Base-by-base conservation (phyloP, 768 basidiomycete genomes). In the Amanita polypyramis region DNA sequence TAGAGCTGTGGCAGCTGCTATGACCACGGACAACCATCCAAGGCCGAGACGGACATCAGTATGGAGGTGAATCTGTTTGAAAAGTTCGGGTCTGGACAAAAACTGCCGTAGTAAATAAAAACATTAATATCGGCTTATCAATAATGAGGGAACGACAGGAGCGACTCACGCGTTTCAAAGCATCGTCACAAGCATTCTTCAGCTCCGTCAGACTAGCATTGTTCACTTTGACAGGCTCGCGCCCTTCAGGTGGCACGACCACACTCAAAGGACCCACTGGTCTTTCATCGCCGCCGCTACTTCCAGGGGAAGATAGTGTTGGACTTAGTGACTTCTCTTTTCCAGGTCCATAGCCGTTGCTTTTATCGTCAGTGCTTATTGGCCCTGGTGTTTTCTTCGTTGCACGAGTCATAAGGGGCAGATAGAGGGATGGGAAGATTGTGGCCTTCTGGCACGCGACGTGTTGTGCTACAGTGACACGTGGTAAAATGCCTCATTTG, bases 11-110 rank as follows among this genome's bases (percentile, higher is more conserved):
- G 76, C 84, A 37, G 75, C 76, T 17, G 93, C 90, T 12, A 94
- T 73, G 50, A 92, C 74, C 40, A 92, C 85, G 52, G 85, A 79
- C 12, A 82, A 67, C 86, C 91, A 97, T 23, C 95, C 95, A 10
- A 97, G 73, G 0, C 69, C 80, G 36, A 98, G 75, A 42, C 89
- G 80, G 9, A 96, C 81, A 59, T 96, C 93, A 1, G 89, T 91
- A 56, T 97, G 92, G 36, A 78, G 69, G 63, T 94, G 76, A 32
- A 81, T 90, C 60, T 87, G 86, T 51, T 85, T 87, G 71, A 93
- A 97, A 33, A 90, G 64, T 46, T 83, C 80, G 7, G 86, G 85
- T 47, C 83, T 74, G 45, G 85, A 78, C 36, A 94, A 72, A 61
- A 82, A 87, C 90, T 94, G 62, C n/a, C 48, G n/a, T 35, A 4